phyloP scores from a whole-genome alignment of 768 basidiomycete species.

The Macrolepiota fuliginosa region DNA sequence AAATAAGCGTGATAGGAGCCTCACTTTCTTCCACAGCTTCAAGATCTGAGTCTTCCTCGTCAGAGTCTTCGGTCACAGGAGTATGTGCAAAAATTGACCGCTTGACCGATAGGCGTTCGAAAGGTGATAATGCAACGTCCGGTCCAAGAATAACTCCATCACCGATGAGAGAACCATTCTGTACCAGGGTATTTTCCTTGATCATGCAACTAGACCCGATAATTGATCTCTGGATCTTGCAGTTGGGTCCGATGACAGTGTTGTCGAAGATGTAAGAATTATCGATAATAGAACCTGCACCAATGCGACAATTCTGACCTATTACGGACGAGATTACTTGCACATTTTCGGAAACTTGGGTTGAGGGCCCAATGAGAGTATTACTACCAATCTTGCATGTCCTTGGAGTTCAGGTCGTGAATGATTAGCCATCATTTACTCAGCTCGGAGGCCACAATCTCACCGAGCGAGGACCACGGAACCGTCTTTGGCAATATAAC shows the following conservation, averaged over 20 bases:
- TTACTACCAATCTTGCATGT: conserved; percentile 81
- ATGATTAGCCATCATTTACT: background rate
- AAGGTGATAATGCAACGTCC: conserved; percentile 61
- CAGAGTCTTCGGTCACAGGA: conserved; percentile 24
- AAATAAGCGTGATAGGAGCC: conserved; percentile 22
- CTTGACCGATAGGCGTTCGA: conserved; percentile 68
- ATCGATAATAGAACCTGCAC: conserved; percentile 62
- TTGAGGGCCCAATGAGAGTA: conserved; percentile 81
- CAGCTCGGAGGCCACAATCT: conserved; percentile 17
- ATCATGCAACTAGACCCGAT: conserved; percentile 77
- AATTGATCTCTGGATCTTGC: conserved; percentile 75
- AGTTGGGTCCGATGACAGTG: conserved; percentile 66
- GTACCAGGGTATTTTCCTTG: conserved; percentile 63
- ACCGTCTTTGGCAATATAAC: conserved; percentile 80
- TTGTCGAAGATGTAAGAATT: conserved; percentile 85
- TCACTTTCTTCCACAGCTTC: conserved; percentile 67
- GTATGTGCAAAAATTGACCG: conserved; percentile 20
- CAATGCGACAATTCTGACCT: conserved; percentile 73
- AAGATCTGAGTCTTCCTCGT: conserved; percentile 56
- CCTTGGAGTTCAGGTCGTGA: conserved; percentile 24
- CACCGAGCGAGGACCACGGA: conserved; percentile 84
- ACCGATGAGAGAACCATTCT: conserved; percentile 76
- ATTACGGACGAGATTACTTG: conserved; percentile 73
- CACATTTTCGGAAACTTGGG: conserved; percentile 64
- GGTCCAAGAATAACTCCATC: conserved; percentile 81